Evolutionary conservation across 139 green algal genomes (phyloP).

Genomic region (Zygnema circumcarinatum): DNA sequence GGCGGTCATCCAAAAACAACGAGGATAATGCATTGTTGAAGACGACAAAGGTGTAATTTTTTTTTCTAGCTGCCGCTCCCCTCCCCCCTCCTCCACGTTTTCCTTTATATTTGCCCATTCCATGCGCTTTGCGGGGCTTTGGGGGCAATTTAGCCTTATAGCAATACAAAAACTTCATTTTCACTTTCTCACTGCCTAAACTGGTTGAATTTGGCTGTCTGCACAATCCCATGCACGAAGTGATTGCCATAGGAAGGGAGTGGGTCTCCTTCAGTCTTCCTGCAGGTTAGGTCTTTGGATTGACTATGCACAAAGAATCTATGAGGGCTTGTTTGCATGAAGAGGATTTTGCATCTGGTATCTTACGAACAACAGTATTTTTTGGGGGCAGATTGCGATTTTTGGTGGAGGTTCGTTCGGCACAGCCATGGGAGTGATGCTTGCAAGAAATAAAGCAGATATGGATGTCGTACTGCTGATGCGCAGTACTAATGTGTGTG

Average conservation of each 20-base stretch:
- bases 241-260: no score
- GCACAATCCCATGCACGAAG: not conserved
- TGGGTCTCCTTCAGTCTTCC: no score
- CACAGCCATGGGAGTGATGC: conserved; percentile 87
- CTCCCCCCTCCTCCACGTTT: not conserved
- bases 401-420: conserved; percentile 97
- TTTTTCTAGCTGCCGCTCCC: not conserved
- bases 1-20: not conserved
- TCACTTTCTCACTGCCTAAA: not conserved
- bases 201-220: not conserved
- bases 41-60: conserved; percentile 14
- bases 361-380: no score
- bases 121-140: not conserved
- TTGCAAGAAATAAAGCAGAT: conserved; percentile 83
- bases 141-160: not conserved
- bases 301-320: no score
- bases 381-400: conserved; percentile 86
- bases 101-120: not conserved
- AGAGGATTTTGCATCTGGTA: not conserved
- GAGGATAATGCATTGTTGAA: not conserved
- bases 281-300: no score
- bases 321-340: not conserved
- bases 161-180: not conserved
- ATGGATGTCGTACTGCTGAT: conserved; percentile 88
- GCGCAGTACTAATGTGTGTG: conserved; percentile 77